Base-by-base conservation (phyloP, 1,284 basidiomycete genomes). In the Earliella scabrosa region DNA sequence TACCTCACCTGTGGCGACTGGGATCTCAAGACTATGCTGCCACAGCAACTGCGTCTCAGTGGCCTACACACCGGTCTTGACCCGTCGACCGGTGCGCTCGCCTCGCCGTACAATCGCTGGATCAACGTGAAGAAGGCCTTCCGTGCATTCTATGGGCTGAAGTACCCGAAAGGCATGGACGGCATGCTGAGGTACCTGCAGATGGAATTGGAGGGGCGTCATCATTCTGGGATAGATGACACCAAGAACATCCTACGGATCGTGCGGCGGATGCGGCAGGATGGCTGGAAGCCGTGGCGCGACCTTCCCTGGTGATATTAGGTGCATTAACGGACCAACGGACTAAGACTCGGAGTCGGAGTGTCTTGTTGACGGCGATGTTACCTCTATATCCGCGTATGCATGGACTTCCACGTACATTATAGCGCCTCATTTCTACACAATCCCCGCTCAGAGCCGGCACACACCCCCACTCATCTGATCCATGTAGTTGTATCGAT, bases 161-260 rank as follows among this genome's bases (percentile, higher is more conserved):
- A 60, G 16, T 52, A 63, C 44, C 41, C 65, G 36, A 56, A 58
- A 27, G 67, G 66, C 41, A 71, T 73, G 71, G 47, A 47, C 10
- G 59, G 51, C 21, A 73, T 72, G 69, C 58, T 72, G 21, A 44
- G 49, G 14, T 50, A 56, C 43, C 58, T 67, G 54, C 56, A 64
- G 29, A 56, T 72, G 54, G 54, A 65, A 38, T 50, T 72, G 44
- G 74, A 75, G 59, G 76, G 76, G 5, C 66, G 72, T 23, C 72
- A 76, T 57, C 76, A 78, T 52, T 76, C 74, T 14, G 76, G 76
- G 2, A 70, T 78, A 45, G 75, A 77, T 56, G 76, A 77, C 58
- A 75, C 75, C 53, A 68, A 58, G 56, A 77, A 78, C 53, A 72
- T 77, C 45, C 58, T 73, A 41, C 61, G 75, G 38, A 69, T 78